phyloP scores from a whole-genome alignment of 176 grass and related monocot genomes.

The Avena atlantica region DNA sequence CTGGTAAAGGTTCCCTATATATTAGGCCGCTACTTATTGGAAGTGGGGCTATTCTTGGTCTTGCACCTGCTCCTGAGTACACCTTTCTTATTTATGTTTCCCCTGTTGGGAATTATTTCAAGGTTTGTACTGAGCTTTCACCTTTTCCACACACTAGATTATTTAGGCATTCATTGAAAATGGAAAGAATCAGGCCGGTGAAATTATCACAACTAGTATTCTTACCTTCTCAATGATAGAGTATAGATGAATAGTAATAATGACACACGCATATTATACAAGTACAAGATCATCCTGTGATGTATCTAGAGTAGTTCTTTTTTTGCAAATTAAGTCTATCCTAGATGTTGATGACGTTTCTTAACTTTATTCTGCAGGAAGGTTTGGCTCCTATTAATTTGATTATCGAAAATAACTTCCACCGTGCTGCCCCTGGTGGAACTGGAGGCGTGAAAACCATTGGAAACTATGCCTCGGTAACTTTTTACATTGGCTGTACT shows the following conservation, averaged over 20 bases:
- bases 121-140: constrained; percentile 59
- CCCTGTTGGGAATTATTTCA: constrained; percentile 98
- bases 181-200: not conserved
- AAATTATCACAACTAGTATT: constrained; percentile 9
- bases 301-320: not conserved
- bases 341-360: constrained; percentile 19
- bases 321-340: not conserved
- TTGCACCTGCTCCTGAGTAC: constrained; percentile 89
- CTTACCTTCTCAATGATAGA: constrained; percentile 4
- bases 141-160: not conserved
- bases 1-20: constrained; percentile 87
- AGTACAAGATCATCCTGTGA: not conserved
- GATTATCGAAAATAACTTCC: constrained; percentile 82
- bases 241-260: not conserved
- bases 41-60: constrained; percentile 86
- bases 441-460: constrained; percentile 93
- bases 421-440: constrained; percentile 86
- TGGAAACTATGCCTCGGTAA: constrained; percentile 95
- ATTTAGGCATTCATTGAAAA: not conserved
- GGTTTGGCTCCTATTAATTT: constrained; percentile 92
- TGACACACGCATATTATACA: not conserved
- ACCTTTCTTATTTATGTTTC: constrained; percentile 93
- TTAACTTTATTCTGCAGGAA: constrained; percentile 62
- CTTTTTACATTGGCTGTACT: not conserved
- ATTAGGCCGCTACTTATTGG: constrained; percentile 88